Conservation (phyloP, 2,329 filamentous ascomycete genomes). For the Epichloe uncinata region DNA sequence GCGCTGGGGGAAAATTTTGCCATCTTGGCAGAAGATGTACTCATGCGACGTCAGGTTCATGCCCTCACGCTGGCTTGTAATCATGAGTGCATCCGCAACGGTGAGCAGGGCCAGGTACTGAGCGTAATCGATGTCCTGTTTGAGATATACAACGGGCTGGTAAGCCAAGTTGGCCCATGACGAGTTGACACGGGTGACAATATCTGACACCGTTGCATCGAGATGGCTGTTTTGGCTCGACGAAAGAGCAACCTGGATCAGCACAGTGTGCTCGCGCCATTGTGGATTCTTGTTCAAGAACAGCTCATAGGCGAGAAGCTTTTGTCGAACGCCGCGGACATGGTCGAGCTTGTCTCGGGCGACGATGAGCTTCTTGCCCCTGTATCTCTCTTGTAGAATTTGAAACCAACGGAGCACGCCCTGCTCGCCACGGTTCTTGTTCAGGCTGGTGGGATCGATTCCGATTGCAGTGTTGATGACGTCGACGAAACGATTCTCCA, state of each 20-base stretch:
- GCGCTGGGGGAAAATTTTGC: constrained; percentile 51
- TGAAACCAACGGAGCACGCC: constrained; percentile 69
- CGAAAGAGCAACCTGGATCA: constrained; percentile 89
- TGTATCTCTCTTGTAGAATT: constrained; percentile 71
- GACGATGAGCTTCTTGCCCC: constrained; percentile 81
- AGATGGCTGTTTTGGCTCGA: constrained; percentile 80
- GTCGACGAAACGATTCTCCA: constrained; percentile 89
- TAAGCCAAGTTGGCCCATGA: constrained; percentile 82
- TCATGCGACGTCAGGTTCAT: constrained; percentile 97
- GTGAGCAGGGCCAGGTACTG: constrained; percentile 89
- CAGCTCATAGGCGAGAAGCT: constrained; percentile 80
- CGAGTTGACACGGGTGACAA: constrained; percentile 88
- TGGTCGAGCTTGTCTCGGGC: constrained; percentile 89
- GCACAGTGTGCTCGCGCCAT: constrained; percentile 74
- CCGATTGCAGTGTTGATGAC: constrained; percentile 79
- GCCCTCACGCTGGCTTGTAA: constrained; percentile 87
- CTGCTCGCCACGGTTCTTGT: constrained; percentile 53
- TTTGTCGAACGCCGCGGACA: constrained; percentile 84
- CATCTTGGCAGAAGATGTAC: constrained; percentile 87
- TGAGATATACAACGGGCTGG: constrained; percentile 83
- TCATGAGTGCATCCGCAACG: constrained; percentile 83
- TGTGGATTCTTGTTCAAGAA: constrained; percentile 90
- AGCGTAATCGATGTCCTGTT: constrained; percentile 85
- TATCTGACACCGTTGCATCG: constrained; percentile 79
- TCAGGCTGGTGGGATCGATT: constrained; percentile 70